phyloP scores from a whole-genome alignment of 805 yeast species.

The Henningerozyma blattae region DNA sequence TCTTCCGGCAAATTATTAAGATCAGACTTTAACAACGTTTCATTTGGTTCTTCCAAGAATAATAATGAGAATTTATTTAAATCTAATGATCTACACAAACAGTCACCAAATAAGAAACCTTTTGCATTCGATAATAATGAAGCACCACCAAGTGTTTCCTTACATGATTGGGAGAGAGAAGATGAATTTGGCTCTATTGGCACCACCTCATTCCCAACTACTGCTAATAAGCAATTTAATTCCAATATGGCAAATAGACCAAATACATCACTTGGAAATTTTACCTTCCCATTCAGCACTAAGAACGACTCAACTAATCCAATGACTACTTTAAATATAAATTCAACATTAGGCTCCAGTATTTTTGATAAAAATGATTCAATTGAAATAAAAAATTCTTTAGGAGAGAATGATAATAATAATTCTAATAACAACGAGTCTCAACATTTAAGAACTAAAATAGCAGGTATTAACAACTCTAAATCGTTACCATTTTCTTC shows the following conservation, averaged over 20 bases:
- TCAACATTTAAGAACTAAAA: too few species aligned
- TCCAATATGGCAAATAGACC: constrained; percentile 1
- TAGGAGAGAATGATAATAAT: constrained; percentile 8
- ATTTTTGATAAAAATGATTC: constrained; percentile 10
- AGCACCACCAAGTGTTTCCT: constrained; percentile 30
- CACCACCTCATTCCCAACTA: constrained; percentile 1
- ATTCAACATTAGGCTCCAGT: constrained; percentile 3
- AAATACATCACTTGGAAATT: neutral
- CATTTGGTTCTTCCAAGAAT: neutral
- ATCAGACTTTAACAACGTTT: neutral
- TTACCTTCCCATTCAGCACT: neutral
- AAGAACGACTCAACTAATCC: neutral
- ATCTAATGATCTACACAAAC: neutral
- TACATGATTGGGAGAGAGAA: constrained; percentile 31
- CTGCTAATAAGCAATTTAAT: constrained; percentile 1
- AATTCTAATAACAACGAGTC: neutral
- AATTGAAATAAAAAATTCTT: neutral
- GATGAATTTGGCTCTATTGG: constrained; percentile 18
- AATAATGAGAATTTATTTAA: neutral
- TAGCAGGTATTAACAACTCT: too few species aligned
- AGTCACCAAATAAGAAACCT: neutral
- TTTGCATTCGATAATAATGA: constrained; percentile 24
- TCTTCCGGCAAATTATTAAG: neutral
- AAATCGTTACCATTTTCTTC: too few species aligned
- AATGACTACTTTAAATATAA: neutral